Percentiles rank a stretch among this genome's conserved stretches.
phyloP scores from a whole-genome alignment of 2,329 filamentous ascomycete species.

The Thielaviopsis punctulata region DNA sequence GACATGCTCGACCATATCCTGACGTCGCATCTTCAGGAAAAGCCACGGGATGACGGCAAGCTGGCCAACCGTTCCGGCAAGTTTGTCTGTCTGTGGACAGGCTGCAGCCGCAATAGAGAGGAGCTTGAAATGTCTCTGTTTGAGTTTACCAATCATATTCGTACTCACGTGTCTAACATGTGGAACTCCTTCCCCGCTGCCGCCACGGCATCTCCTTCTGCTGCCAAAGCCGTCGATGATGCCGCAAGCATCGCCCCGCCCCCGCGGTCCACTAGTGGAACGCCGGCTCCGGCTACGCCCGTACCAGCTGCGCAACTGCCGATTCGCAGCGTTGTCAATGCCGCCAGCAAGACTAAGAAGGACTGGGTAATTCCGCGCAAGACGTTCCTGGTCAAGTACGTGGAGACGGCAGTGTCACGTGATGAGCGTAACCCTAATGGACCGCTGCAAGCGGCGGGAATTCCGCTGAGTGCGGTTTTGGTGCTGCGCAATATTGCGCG shows the following conservation, averaged over 20 bases:
- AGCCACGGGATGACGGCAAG: conserved; percentile 36
- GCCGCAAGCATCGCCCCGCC: neutral
- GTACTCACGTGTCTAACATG: conserved; percentile 42
- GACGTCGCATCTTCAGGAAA: conserved; percentile 40
- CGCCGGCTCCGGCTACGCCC: conserved; percentile 3
- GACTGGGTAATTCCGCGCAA: conserved; percentile 37
- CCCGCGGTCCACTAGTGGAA: neutral
- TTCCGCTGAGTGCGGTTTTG: conserved; percentile 61
- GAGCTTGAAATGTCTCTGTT: conserved; percentile 29
- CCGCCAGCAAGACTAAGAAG: conserved; percentile 11
- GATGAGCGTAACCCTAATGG: conserved; percentile 42
- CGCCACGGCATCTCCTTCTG: neutral
- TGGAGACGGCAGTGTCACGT: conserved; percentile 37
- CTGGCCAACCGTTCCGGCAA: conserved; percentile 36
- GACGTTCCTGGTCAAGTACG: conserved; percentile 35
- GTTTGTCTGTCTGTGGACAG: conserved; percentile 49
- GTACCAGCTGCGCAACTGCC: neutral
- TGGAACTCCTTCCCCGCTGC: conserved; percentile 1
- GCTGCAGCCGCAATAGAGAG: conserved; percentile 39
- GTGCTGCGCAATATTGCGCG: conserved; percentile 64
- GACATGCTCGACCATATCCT: conserved; percentile 60
- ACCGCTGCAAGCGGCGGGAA: conserved; percentile 49
- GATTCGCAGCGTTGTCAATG: neutral
- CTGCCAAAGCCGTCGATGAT: neutral
- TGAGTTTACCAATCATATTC: conserved; percentile 45